phyloP scores from a whole-genome alignment of 495 filamentous ascomycete genomes.

The Cairneyella variabilis region DNA sequence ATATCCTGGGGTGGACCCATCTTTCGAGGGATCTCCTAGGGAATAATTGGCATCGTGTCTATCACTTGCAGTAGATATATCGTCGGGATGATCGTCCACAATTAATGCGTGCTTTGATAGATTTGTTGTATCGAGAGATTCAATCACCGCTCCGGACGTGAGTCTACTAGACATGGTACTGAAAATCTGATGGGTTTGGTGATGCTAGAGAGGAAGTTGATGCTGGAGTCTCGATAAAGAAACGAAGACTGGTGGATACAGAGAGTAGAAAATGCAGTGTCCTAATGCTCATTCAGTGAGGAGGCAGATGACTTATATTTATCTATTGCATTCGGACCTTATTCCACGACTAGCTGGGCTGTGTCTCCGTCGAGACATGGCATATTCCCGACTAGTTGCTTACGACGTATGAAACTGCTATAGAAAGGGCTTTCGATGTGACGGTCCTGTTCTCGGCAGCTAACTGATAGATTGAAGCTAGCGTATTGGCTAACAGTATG shows the following conservation, averaged over 20 bases:
- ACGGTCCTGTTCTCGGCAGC: too few relatives aligned
- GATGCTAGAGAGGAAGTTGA: background rate
- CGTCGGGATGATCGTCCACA: background rate
- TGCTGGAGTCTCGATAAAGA: background rate
- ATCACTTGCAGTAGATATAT: background rate
- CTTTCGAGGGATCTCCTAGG: background rate
- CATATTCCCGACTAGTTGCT: background rate
- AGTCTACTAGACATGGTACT: background rate
- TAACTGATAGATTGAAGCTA: too few relatives aligned
- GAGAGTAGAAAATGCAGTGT: background rate
- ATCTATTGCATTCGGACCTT: background rate
- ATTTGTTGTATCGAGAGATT: background rate
- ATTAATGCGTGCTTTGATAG: background rate
- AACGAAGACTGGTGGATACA: background rate
- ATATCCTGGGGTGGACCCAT: background rate
- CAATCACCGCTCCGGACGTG: background rate
- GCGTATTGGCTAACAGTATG: too few relatives aligned
- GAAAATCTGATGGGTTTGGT: background rate
- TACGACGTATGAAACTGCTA: too few relatives aligned
- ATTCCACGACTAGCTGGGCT: background rate
- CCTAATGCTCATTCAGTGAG: background rate
- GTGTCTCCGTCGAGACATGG: background rate
- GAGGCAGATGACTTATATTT: background rate
- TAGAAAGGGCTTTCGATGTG: too few relatives aligned
- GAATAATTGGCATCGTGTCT: background rate